A percentile compares a stretch with the other conserved stretches of the same genome.
Evolutionary conservation across 2,329 filamentous ascomycete species (phyloP).

Genomic region (Aspergillus arachidicola): DNA sequence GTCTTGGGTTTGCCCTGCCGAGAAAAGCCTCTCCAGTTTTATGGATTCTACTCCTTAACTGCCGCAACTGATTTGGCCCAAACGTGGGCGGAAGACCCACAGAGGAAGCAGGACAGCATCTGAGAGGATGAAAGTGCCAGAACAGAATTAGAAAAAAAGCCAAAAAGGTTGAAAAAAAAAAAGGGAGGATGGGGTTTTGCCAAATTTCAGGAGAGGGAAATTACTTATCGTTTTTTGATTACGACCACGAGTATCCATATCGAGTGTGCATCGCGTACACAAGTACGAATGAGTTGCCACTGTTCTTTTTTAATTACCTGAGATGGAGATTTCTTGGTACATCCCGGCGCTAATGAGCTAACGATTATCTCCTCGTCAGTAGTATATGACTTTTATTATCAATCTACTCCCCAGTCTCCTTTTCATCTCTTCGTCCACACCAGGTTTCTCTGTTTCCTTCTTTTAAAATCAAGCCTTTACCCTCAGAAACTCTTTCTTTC

Average conservation of each 20-base stretch:
- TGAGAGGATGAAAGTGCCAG: neutral
- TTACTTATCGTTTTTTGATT: neutral
- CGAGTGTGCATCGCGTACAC: conserved; percentile 8
- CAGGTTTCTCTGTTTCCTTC: neutral
- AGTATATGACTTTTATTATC: neutral
- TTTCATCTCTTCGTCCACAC: neutral
- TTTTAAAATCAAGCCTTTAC: neutral
- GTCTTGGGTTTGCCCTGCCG: conserved; percentile 13
- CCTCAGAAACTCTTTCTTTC: neutral
- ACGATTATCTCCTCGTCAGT: conserved; percentile 12
- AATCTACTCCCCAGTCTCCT: conserved; percentile 1
- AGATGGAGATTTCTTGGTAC: neutral
- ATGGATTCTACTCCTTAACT: neutral
- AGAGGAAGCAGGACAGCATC: neutral
- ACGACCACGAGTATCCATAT: conserved; percentile 11
- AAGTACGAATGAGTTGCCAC: conserved; percentile 19
- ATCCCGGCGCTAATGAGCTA: conserved; percentile 14
- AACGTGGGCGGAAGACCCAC: conserved; percentile 6
- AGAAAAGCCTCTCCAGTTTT: neutral
- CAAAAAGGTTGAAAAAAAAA: neutral
- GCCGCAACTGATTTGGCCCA: conserved; percentile 3
- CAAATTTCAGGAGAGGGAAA: neutral
- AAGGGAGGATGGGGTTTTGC: neutral
- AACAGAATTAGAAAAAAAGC: neutral
- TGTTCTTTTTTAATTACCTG: conserved; percentile 6